A percentile compares a stretch with the other conserved stretches of the same genome.
phyloP scores from a whole-genome alignment of 2,329 filamentous ascomycete species.

The Penicillium griseofulvum region DNA sequence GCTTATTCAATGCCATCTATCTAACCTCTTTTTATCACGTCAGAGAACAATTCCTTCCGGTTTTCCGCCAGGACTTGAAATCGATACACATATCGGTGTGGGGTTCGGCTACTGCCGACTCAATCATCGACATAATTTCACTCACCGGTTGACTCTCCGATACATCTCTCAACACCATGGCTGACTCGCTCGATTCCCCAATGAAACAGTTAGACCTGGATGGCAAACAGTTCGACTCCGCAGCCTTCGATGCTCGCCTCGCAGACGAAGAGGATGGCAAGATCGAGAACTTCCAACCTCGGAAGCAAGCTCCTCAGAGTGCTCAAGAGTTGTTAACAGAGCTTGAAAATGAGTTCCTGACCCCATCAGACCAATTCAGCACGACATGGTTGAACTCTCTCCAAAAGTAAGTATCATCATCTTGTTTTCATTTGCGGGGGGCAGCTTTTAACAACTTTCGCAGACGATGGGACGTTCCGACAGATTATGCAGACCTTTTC shows the following conservation, averaged over 20 bases:
- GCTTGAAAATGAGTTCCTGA: slow-evolving; percentile 74
- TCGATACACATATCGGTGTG: slow-evolving; percentile 6
- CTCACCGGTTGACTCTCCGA: background rate
- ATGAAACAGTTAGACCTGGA: slow-evolving; percentile 31
- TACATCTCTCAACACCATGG: slow-evolving; percentile 17
- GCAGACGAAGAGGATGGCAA: slow-evolving; percentile 30
- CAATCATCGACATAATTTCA: slow-evolving; percentile 4
- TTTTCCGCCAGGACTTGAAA: background rate
- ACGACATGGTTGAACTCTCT: slow-evolving; percentile 82
- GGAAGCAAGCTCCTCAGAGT: slow-evolving; percentile 46
- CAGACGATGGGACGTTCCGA: slow-evolving; percentile 74
- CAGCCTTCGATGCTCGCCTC: slow-evolving; percentile 31
- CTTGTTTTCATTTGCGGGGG: background rate
- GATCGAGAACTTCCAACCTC: slow-evolving; percentile 38
- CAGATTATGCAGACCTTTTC: slow-evolving; percentile 81
- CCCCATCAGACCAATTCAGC: slow-evolving; percentile 75
- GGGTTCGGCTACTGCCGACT: slow-evolving; percentile 12
- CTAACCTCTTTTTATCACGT: background rate
- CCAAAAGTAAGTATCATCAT: slow-evolving; percentile 62
- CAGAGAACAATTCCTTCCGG: background rate
- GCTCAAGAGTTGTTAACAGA: slow-evolving; percentile 64
- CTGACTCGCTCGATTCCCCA: slow-evolving; percentile 27
- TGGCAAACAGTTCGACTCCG: slow-evolving; percentile 21
- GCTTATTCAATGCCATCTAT: background rate
- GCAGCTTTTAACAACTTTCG: slow-evolving; percentile 10